Conservation (phyloP, 768 basidiomycete genomes). For the Hericium erinaceus region DNA sequence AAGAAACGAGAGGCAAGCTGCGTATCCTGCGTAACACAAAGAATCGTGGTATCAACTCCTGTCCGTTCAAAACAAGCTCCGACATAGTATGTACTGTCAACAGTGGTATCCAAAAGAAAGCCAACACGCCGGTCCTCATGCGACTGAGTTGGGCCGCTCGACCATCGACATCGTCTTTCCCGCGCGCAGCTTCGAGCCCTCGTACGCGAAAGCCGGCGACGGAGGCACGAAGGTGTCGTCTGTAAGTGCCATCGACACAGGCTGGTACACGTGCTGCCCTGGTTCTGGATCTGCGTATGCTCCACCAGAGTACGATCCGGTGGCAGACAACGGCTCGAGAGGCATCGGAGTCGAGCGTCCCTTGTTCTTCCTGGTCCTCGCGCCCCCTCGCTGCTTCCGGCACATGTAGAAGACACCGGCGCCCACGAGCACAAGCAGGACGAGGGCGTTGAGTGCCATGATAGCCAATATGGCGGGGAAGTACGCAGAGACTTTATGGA, state of each 20-base stretch:
- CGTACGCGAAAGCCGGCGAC: constrained; percentile 20
- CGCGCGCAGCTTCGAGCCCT: background rate
- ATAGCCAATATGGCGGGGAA: constrained; percentile 69
- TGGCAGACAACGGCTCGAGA: constrained; percentile 28
- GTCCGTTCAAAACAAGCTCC: background rate
- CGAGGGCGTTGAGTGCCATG: constrained; percentile 68
- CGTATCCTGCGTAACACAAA: constrained; percentile 20
- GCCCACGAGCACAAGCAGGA: constrained; percentile 48
- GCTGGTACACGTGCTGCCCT: constrained; percentile 49
- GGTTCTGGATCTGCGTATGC: constrained; percentile 12
- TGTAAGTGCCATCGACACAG: constrained; percentile 50
- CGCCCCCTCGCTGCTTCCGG: constrained; percentile 32
- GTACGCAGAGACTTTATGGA: constrained; percentile 55
- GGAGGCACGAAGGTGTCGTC: constrained; percentile 30
- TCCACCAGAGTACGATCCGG: background rate
- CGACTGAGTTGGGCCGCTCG: constrained; percentile 22
- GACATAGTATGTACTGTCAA: no score
- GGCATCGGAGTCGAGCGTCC: constrained; percentile 53
- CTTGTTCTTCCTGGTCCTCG: constrained; percentile 25
- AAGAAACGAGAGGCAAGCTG: background rate
- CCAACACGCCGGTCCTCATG: constrained; percentile 8
- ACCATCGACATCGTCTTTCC: constrained; percentile 5
- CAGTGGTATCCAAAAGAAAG: background rate
- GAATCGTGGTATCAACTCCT: constrained; percentile 21
- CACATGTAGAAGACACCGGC: constrained; percentile 46